A percentile compares a stretch with the other conserved stretches of the same genome.
These are phyloP conservation scores for Coemansia sp. DNA, from an alignment of 192 early-diverging fungal genomes.

Conservation along the genomic window DNA sequence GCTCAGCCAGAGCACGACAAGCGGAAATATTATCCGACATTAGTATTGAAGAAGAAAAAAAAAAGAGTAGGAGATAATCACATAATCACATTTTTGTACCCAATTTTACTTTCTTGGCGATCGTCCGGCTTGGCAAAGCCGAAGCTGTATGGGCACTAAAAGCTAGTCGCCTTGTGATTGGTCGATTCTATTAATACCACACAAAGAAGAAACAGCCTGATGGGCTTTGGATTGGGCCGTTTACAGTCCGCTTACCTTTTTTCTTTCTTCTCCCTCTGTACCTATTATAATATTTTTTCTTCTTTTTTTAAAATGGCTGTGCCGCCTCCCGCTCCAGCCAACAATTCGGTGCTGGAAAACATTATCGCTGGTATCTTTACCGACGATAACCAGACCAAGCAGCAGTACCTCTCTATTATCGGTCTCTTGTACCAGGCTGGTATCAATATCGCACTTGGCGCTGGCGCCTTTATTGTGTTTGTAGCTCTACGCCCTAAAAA, in stretches of 20 bases:
- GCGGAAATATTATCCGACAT: background rate
- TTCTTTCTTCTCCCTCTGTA: background rate
- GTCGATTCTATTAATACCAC: background rate
- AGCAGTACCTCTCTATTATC: slow-evolving; percentile 55
- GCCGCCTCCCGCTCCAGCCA: background rate
- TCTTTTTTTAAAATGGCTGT: slow-evolving; percentile 1
- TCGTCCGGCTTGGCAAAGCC: background rate
- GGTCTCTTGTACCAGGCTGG: slow-evolving; percentile 66
- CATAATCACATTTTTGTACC: too few relatives aligned
- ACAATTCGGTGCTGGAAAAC: slow-evolving; percentile 35
- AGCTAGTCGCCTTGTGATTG: background rate
- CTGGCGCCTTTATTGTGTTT: slow-evolving; percentile 61
- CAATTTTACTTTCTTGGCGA: background rate
- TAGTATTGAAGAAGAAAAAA: background rate
- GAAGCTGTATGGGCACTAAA: background rate
- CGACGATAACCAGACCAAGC: slow-evolving; percentile 42
- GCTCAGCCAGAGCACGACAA: background rate
- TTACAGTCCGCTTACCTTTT: background rate
- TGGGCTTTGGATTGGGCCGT: too few relatives aligned
- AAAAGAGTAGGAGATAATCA: background rate
- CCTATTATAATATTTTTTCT: background rate
- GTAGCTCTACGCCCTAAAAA: slow-evolving; percentile 63
- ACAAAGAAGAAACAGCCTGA: background rate
- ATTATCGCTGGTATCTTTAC: slow-evolving; percentile 55
- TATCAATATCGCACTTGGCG: slow-evolving; percentile 61